Evolutionary conservation across 345 rosid genomes (phyloP).

Genomic region (Bruguiera parviflora): DNA sequence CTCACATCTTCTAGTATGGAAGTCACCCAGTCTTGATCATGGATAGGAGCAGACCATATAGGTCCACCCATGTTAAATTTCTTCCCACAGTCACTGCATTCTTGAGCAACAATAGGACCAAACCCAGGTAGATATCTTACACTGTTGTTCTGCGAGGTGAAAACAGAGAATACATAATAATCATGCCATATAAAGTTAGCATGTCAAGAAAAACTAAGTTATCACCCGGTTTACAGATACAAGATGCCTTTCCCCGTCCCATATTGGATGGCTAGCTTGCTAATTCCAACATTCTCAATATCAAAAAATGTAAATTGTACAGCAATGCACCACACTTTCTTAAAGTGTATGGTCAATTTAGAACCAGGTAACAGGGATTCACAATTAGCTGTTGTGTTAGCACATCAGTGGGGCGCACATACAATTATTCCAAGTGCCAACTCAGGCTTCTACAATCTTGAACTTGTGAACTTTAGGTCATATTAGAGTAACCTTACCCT

Average conservation of each 20-base stretch:
- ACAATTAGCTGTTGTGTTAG: too few relatives aligned
- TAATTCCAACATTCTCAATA: not conserved
- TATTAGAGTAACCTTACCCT: too few relatives aligned
- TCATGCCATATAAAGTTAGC: not conserved
- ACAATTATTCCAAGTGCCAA: too few relatives aligned
- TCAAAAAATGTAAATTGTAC: too few relatives aligned
- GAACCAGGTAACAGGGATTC: too few relatives aligned
- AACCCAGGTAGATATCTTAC: slow-evolving; percentile 84
- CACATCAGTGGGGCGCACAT: too few relatives aligned
- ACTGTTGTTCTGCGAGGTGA: slow-evolving; percentile 59
- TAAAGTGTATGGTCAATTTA: too few relatives aligned
- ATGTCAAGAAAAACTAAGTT: slow-evolving; percentile 1
- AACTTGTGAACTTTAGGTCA: too few relatives aligned
- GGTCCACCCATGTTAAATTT: slow-evolving; percentile 98
- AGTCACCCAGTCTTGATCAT: slow-evolving; percentile 87
- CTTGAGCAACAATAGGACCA: slow-evolving; percentile 94
- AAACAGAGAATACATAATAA: slow-evolving; percentile 3
- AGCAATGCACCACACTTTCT: too few relatives aligned
- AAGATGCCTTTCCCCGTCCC: not conserved
- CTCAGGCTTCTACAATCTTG: too few relatives aligned
- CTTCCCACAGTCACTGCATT: slow-evolving; percentile 88
- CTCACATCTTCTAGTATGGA: slow-evolving; percentile 60
- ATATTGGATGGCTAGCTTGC: not conserved
- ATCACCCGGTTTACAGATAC: not conserved
- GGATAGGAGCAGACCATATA: slow-evolving; percentile 96